Base-by-base conservation (phyloP, 805 yeast species). In the Myxozyma monticola region DNA sequence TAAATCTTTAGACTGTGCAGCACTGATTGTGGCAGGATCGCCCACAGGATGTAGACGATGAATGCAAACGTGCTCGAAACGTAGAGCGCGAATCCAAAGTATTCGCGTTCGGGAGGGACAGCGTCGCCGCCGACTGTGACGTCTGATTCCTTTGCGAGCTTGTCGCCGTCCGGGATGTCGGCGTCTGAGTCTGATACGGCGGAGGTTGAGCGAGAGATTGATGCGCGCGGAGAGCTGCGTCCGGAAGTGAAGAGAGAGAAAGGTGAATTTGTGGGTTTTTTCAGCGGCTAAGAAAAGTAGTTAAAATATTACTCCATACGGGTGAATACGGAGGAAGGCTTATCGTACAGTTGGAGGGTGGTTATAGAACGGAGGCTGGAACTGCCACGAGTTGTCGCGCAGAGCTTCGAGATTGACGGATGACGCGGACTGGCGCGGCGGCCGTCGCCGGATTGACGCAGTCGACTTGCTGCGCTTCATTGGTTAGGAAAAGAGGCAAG, bases 51-150 rank as follows among this genome's bases (percentile, higher is more conserved):
- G 76, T 86, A 85, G 4, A 77, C 67, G 1, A 74, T 49, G 22
- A 87, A 72, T 0, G 78, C 73, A 1, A 81, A 68, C 0, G 83
- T 75, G 14, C 85, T 77, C 0, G 87, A 73, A 4, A 88, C 83
- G 64, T 86, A 88, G 18, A 85, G 75, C 29, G 91, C 87, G 68
- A 89, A 93, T 9, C 97, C 96, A 61, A 79, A 83, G 68, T 91
- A 93, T 62, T 91, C 98, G 18, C 59, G 51, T 24, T 61, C 64
- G 1, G 72, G 72, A 1, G 72, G 72, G 2, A 68, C 70, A 1
- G 68, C 66, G 37, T 59, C 60, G 37, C 69, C 68, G 17, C 71
- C 71, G 14, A 67, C 71, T 2, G 70, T 66, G 36, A 63, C 71
- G 39, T 68, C 71, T 7, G 70, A 63, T 48, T 65, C 61, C 40